phyloP scores from a whole-genome alignment of 2,329 filamentous ascomycete species.

The Graphiopsis chlorocephala region DNA sequence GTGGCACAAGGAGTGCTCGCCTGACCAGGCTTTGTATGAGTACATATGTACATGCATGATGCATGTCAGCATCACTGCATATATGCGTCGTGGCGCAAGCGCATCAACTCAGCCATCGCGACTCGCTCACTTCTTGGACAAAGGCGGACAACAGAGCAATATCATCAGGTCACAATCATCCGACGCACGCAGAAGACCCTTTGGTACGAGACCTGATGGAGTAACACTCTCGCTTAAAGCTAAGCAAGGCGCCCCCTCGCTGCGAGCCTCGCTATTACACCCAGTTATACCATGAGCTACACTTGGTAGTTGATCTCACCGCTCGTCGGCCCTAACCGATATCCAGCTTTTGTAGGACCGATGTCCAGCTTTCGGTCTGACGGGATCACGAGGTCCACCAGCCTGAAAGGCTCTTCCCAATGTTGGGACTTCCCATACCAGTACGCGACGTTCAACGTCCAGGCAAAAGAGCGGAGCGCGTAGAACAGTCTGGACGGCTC shows the following conservation, averaged over 20 bases:
- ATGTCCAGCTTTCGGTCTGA: background rate
- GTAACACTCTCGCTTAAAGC: background rate
- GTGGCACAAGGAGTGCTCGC: background rate
- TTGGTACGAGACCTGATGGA: background rate
- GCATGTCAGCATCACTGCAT: slow-evolving; percentile 3
- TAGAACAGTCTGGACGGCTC: background rate
- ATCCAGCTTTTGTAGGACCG: background rate
- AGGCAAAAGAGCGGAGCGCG: background rate
- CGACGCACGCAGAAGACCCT: background rate
- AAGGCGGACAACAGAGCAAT: background rate
- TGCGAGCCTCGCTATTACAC: background rate
- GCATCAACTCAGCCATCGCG: background rate
- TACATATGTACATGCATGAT: background rate
- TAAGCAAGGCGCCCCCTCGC: background rate
- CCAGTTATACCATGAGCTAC: background rate
- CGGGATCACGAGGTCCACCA: background rate
- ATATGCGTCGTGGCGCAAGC: background rate
- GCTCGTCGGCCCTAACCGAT: background rate
- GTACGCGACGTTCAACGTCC: background rate
- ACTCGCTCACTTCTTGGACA: background rate
- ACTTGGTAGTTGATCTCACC: background rate
- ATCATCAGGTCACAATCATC: background rate
- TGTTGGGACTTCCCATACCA: background rate
- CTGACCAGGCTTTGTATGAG: background rate
- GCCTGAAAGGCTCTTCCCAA: background rate